Percentiles rank a stretch among this genome's conserved stretches.
phyloP scores from a whole-genome alignment of 192 early-diverging fungal species.

The Martensiomyces pterosporus region DNA sequence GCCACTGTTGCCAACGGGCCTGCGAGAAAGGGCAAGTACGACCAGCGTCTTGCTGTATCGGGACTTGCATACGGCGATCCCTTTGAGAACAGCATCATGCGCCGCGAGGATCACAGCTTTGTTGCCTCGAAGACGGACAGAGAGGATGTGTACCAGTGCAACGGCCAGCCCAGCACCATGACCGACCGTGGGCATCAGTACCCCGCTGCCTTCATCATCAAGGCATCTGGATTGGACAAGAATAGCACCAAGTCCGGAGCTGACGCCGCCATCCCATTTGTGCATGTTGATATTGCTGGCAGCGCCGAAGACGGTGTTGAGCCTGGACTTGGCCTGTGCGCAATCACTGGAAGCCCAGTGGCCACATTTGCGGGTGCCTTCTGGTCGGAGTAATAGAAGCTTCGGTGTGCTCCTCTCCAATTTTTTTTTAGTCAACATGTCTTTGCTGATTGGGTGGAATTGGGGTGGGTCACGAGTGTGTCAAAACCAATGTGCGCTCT shows the following conservation, averaged over 20 bases:
- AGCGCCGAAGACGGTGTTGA: conserved; percentile 64
- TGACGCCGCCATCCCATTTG: conserved; percentile 66
- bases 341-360: conserved; percentile 73
- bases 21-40: conserved; percentile 59
- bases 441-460: too few relatives aligned
- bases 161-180: conserved; percentile 62
- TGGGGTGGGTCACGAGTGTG: too few relatives aligned
- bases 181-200: conserved; percentile 83
- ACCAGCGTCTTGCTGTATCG: conserved; percentile 57
- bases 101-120: conserved; percentile 71
- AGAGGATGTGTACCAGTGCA: conserved; percentile 84
- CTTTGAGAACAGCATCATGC: conserved; percentile 75
- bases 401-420: too few relatives aligned
- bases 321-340: conserved; percentile 62
- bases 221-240: conserved; percentile 71
- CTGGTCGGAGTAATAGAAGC: conserved; percentile 48
- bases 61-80: conserved; percentile 74
- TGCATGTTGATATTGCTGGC: conserved; percentile 83
- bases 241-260: conserved; percentile 61
- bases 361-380: conserved; percentile 72
- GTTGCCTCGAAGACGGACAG: conserved; percentile 60
- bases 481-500: too few relatives aligned
- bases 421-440: too few relatives aligned
- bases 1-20: conserved; percentile 74
- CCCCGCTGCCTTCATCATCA: conserved; percentile 77